phyloP scores from a whole-genome alignment of 139 green algal genomes.

The Marvania coccoides region DNA sequence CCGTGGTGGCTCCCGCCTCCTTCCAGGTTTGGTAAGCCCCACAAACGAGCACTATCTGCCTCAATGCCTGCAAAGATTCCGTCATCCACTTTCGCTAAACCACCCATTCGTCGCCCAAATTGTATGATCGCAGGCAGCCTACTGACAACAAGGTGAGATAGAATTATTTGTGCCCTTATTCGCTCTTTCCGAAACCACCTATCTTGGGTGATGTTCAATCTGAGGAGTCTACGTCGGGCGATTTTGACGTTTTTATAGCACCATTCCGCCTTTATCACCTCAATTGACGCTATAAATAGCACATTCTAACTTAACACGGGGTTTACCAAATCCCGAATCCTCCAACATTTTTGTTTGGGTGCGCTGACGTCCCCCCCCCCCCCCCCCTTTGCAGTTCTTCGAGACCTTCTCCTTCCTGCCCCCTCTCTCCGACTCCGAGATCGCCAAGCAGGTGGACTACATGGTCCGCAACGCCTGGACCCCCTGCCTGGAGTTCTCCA shows the following conservation, averaged over 20 bases:
- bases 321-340: not conserved
- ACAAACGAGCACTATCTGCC: too few species aligned
- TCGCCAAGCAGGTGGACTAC: slow-evolving; percentile 91
- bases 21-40: too few species aligned
- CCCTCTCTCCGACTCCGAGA: slow-evolving; percentile 77
- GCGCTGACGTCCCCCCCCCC: not conserved
- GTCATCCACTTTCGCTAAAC: too few species aligned
- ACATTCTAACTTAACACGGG: not conserved
- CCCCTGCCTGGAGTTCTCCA: slow-evolving; percentile 93
- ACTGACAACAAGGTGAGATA: too few species aligned
- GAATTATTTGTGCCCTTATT: too few species aligned
- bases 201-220: not conserved
- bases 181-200: too few species aligned
- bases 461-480: slow-evolving; percentile 79
- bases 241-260: not conserved
- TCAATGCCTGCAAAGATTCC: too few species aligned
- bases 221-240: not conserved
- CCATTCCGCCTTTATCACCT: not conserved
- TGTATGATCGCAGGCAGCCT: too few species aligned
- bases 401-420: slow-evolving; percentile 99
- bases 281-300: not conserved
- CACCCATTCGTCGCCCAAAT: too few species aligned
- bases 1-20: too few species aligned
- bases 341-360: not conserved
- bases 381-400: slow-evolving; percentile 64